Base-by-base conservation (phyloP, 2,329 filamentous ascomycete genomes). In the Alternaria sp. region DNA sequence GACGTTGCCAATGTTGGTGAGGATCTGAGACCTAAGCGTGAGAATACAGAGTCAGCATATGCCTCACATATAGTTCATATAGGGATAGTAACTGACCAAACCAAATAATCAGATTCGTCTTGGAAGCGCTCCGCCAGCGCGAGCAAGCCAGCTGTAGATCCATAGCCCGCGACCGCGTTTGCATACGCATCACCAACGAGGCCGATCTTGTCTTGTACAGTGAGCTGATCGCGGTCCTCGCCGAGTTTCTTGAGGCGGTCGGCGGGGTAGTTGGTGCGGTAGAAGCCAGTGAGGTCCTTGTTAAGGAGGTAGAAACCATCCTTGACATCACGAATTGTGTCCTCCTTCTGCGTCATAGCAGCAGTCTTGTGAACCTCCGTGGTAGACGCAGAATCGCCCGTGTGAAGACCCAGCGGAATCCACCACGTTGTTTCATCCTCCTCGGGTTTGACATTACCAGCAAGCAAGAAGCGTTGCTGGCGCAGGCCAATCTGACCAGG, bases 381-480 rank as follows among this genome's bases (percentile, higher is more conserved):
- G 22, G 90, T 85, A 38, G 85, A 66, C 36, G 72, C 70, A n/a
- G 72, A 82, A 2, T 73, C 65, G 72, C 92, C 92, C 54, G 92
- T 91, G 78, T 93, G 91, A 28, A 99, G 84, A 14, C 91, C 91
- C 32, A 99, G 86, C 16, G 95, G 95, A 62, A 98, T 88, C 94
- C 95, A 99, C 95, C 95, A 99, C 20, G 88, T 89, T 3, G 94
- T 97, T 73, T 91, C 85, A 74, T 99, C 94, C 69, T 99, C 95
- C 74, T 96, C 92, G 2, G 93, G 85, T 82, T 93, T 93, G 57
- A 93, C 92, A 76, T 98, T 94, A 10, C 95, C 95, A 4, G 92
- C 93, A 20, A 92, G 92, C 22, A 99, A 85, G 86, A 97, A 99
- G 59, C 95, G 90, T 53, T 88, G 90, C 79, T 99, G 95, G 75